A percentile compares a stretch with the other conserved stretches of the same genome.
These are phyloP conservation scores for Coccinonectria pachysandricola DNA, from an alignment of 2,329 filamentous ascomycete genomes.

Conservation along the genomic window DNA sequence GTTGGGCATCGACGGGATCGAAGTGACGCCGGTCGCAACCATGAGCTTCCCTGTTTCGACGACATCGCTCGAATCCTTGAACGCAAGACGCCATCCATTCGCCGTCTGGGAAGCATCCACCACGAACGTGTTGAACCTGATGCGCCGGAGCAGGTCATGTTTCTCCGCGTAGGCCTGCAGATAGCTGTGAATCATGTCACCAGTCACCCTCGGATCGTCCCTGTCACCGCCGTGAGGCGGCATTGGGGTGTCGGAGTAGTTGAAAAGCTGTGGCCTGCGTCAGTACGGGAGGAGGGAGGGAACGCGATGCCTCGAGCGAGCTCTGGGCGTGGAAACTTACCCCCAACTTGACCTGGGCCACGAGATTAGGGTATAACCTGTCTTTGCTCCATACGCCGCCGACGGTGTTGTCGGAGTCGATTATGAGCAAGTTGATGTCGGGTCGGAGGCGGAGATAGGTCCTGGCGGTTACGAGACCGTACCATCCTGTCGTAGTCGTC, in stretches of 20 bases:
- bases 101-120: too few relatives aligned
- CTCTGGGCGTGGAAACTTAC: slow-evolving; percentile 1
- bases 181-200: slow-evolving; percentile 2
- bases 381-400: slow-evolving; percentile 2
- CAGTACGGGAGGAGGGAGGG: too few relatives aligned
- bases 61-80: too few relatives aligned
- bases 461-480: slow-evolving; percentile 1
- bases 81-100: slow-evolving; percentile 1
- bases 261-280: too few relatives aligned
- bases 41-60: slow-evolving; percentile 1
- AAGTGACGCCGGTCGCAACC: slow-evolving; percentile 1
- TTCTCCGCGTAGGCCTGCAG: slow-evolving; percentile 1
- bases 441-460: slow-evolving; percentile 1
- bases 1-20: neutral
- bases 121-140: slow-evolving; percentile 2
- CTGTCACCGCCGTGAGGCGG: too few relatives aligned
- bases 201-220: too few relatives aligned
- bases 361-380: slow-evolving; percentile 1
- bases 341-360: slow-evolving; percentile 2
- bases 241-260: too few relatives aligned
- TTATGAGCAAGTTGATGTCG: slow-evolving; percentile 1
- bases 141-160: slow-evolving; percentile 1
- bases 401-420: slow-evolving; percentile 2
- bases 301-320: too few relatives aligned
- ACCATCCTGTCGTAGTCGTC: neutral